Evolutionary conservation across 768 basidiomycete species (phyloP).

Genomic region (Kwoniella heveanensis): DNA sequence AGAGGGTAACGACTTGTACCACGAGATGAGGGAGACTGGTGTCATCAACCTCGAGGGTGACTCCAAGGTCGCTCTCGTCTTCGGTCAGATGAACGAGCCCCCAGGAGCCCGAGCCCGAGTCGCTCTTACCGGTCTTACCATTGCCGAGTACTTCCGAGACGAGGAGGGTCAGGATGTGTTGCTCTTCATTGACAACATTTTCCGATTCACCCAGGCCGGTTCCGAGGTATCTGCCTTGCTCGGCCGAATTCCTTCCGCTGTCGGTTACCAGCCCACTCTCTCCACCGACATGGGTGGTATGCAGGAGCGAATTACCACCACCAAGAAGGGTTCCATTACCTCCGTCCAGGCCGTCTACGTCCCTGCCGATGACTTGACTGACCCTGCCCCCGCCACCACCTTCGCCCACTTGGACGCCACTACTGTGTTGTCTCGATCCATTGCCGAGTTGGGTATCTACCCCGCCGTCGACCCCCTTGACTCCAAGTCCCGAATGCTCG

Average conservation of each 20-base stretch:
- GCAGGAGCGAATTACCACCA: conserved; percentile 99
- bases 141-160: conserved; percentile 99
- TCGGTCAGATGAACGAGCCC: conserved; percentile 99
- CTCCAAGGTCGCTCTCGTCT: conserved; percentile 99
- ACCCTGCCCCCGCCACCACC: conserved; percentile 98
- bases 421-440: conserved; percentile 97
- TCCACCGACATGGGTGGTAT: conserved; percentile 99
- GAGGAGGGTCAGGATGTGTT: conserved; percentile 99
- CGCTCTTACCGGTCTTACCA: conserved; percentile 97
- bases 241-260: conserved; percentile 99
- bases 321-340: conserved; percentile 99
- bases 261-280: conserved; percentile 99
- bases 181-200: conserved; percentile 99
- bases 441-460: conserved; percentile 82
- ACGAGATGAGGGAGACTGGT: conserved; percentile 97
- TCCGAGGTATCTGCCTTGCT: conserved; percentile 99
- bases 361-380: conserved; percentile 99
- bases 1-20: conserved; percentile 85
- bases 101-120: conserved; percentile 99
- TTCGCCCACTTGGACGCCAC: conserved; percentile 99
- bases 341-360: conserved; percentile 99
- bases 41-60: conserved; percentile 99
- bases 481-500: conserved; percentile 99
- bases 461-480: conserved; percentile 99
- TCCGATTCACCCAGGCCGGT: conserved; percentile 99